These are phyloP conservation scores for Triticum dicoccoides DNA, from an alignment of 176 grass and related monocot genomes.

Conservation along the genomic window DNA sequence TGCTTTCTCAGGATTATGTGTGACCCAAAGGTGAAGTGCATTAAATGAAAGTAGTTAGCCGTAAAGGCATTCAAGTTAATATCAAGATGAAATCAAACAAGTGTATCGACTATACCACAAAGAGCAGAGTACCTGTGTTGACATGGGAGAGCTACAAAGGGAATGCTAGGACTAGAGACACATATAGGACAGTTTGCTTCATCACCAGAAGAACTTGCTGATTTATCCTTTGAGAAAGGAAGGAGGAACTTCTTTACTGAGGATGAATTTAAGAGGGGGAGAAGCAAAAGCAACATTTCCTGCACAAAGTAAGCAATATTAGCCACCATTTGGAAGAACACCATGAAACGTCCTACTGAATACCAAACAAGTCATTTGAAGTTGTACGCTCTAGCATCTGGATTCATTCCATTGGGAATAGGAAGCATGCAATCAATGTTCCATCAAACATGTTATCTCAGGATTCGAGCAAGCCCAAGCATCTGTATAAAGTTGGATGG, in stretches of 20 bases:
- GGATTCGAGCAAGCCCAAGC: not conserved
- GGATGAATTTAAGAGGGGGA: slow-evolving; percentile 89
- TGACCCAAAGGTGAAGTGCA: not conserved
- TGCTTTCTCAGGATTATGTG: slow-evolving; percentile 4
- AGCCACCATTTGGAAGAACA: not conserved
- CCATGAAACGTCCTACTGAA: not conserved
- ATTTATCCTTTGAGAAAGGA: slow-evolving; percentile 93
- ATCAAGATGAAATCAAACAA: slow-evolving; percentile 9
- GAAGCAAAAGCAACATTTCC: slow-evolving; percentile 99
- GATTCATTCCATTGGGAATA: not conserved
- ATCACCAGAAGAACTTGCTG: slow-evolving; percentile 53
- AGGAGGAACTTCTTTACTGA: slow-evolving; percentile 85
- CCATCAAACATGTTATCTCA: not conserved
- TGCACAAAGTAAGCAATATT: slow-evolving; percentile 48
- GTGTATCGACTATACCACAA: not conserved
- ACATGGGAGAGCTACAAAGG: slow-evolving; percentile 83
- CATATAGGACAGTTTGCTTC: slow-evolving; percentile 85
- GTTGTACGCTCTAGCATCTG: not conserved
- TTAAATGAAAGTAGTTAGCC: not conserved
- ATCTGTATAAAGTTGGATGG: not conserved
- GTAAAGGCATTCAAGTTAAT: not conserved
- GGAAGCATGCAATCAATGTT: not conserved
- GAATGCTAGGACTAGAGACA: slow-evolving; percentile 69
- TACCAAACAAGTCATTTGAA: too few relatives aligned
- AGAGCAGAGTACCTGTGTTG: slow-evolving; percentile 70